Evolutionary conservation across 306 rosid species (phyloP).

Genomic region (Mimosa bimucronata): DNA sequence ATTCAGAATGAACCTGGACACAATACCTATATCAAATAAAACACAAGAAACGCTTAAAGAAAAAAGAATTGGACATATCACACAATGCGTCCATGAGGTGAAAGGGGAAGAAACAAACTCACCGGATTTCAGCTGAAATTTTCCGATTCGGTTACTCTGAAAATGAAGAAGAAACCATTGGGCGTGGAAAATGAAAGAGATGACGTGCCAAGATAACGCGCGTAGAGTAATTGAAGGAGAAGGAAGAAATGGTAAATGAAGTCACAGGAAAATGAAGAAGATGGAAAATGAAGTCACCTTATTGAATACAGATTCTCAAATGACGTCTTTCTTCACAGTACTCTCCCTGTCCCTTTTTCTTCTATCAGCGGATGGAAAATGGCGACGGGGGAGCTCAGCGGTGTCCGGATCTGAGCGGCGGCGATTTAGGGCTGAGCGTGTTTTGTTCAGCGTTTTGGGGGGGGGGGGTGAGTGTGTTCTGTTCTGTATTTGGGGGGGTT

Average conservation of each 20-base stretch:
- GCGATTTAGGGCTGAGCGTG: no score
- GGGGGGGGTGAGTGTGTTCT: no score
- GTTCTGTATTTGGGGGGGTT: no score
- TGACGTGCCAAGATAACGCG: neutral
- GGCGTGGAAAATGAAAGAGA: neutral
- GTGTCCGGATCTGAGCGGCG: no score
- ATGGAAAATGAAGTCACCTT: no score
- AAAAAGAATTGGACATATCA: neutral
- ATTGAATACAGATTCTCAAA: no score
- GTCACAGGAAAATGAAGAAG: no score
- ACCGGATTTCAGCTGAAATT: slow-evolving; percentile 38
- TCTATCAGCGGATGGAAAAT: no score
- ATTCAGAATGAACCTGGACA: neutral
- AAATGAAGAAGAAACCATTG: neutral
- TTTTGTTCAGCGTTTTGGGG: no score
- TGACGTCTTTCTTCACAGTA: no score
- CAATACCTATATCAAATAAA: neutral
- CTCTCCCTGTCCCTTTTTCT: no score
- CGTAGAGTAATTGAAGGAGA: neutral
- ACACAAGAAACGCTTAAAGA: neutral
- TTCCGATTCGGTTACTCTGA: neutral
- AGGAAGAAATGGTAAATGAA: neutral
- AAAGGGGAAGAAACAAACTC: slow-evolving; percentile 38
- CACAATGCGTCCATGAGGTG: neutral
- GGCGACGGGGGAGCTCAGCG: no score